A percentile compares a stretch with the other conserved stretches of the same genome.
Evolutionary conservation across 2,329 filamentous ascomycete genomes (phyloP).

Genomic region (Rhynchosporium agropyri): DNA sequence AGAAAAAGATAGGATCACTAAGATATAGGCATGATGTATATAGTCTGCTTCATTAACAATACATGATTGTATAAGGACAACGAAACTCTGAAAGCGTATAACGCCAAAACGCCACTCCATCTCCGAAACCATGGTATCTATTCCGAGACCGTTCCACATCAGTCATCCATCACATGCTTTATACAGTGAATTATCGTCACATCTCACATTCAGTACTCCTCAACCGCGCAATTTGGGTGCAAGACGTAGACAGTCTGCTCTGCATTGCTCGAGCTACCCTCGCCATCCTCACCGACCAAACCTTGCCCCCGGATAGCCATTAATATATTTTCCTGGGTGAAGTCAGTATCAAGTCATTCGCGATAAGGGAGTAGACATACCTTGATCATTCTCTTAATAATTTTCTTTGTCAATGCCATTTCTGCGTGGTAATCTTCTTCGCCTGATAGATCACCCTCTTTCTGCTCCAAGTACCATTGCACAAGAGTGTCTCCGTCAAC

Average conservation of each 20-base stretch:
- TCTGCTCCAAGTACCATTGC: slow-evolving; percentile 90
- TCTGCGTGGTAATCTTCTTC: slow-evolving; percentile 83
- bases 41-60: slow-evolving; percentile 17
- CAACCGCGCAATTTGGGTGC: slow-evolving; percentile 90
- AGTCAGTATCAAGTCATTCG: slow-evolving; percentile 51
- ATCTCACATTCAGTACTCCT: slow-evolving; percentile 46
- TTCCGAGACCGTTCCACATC: slow-evolving; percentile 16
- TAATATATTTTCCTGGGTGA: slow-evolving; percentile 77
- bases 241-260: slow-evolving; percentile 76
- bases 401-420: slow-evolving; percentile 74
- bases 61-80: slow-evolving; percentile 14
- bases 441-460: slow-evolving; percentile 77
- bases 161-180: slow-evolving; percentile 23
- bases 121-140: slow-evolving; percentile 25
- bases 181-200: slow-evolving; percentile 14
- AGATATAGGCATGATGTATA: neutral
- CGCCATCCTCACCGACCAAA: slow-evolving; percentile 51
- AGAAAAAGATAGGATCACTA: neutral
- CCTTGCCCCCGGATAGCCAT: slow-evolving; percentile 73
- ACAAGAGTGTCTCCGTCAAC: slow-evolving; percentile 81
- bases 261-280: slow-evolving; percentile 48
- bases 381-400: slow-evolving; percentile 95
- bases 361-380: slow-evolving; percentile 53
- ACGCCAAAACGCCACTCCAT: slow-evolving; percentile 18
- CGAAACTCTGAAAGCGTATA: slow-evolving; percentile 16